Evolutionary conservation across 148 eudicot genomes (phyloP), one percentile per base, ranked within the genome.

Genomic region (Rhododendron ovatum): DNA sequence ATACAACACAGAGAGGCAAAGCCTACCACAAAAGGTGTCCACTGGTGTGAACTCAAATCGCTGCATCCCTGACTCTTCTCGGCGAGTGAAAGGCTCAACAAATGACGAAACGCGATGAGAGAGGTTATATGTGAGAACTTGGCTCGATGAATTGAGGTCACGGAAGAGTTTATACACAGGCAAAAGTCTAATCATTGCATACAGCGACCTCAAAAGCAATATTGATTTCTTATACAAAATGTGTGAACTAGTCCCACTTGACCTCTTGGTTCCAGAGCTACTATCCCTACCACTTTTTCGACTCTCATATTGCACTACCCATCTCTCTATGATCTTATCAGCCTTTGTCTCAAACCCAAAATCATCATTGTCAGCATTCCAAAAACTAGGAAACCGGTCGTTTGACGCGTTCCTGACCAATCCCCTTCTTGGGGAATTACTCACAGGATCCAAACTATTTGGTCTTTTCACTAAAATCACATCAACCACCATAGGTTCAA

Each of bases 401-500:
- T 92, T 94, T 76, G 67, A 55, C 0, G 88, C 85, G 47, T 88
- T 88, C 90, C 86, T 84, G 14, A 75, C 89, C 69, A 81, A 65
- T 35, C 87, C 92, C 71, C 83, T 83, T 85, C 83, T 89, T 0
- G 94, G 90, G 48, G 95, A 93, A 87, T 86, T 86, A 74, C 82
- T 92, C 87, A 80, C 73, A 3, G 89, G 91, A 63, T 93, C 93
- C 90, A 91, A 91, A 86, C 85, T 73, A 30, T 28, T 53, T 37
- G 92, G 88, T 61, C 91, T 89, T 77, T 92, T 92, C 85, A 93
- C 91, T 83, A 96, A 80, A 76, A 96, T 84, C 77, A 96, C 93
- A 90, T 96, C 99, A 78, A 96, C 91, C 22, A 96, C 94, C 99
- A 95, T 95, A 0, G 98, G 99, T 69, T 96, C 98, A 26, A 92